phyloP scores from a whole-genome alignment of 2,329 filamentous ascomycete genomes.

The Uncinocarpus reesii region DNA sequence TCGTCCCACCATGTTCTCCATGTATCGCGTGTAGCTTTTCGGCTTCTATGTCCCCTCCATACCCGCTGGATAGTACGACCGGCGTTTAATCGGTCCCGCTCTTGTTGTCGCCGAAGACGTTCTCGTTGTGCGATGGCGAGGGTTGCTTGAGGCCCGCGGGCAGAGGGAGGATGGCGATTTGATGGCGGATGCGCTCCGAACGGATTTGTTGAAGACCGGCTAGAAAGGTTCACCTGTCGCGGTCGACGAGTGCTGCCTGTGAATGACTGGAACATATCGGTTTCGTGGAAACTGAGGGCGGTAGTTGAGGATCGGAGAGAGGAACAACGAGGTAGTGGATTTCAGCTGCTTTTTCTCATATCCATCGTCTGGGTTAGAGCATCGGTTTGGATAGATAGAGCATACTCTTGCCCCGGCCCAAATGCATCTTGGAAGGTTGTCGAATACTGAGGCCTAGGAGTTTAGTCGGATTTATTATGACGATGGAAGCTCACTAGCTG shows the following conservation, averaged over 20 bases:
- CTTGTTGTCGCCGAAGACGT: constrained; percentile 65
- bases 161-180: constrained; percentile 45
- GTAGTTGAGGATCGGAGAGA: neutral
- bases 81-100: constrained; percentile 66
- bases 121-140: constrained; percentile 82
- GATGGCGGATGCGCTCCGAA: constrained; percentile 53
- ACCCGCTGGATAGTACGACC: constrained; percentile 62
- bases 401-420: neutral
- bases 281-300: neutral
- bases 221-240: constrained; percentile 89
- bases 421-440: neutral
- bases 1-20: constrained; percentile 56
- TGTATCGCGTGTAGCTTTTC: constrained; percentile 47
- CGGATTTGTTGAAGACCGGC: constrained; percentile 62
- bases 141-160: constrained; percentile 60
- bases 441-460: neutral
- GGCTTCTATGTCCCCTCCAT: constrained; percentile 67
- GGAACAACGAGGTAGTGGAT: neutral
- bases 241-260: constrained; percentile 75
- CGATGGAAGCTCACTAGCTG: neutral
- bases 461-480: neutral
- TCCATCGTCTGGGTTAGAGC: neutral
- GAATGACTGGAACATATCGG: constrained; percentile 78
- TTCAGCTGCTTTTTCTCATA: neutral
- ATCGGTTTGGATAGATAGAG: neutral